These are phyloP conservation scores for Vitis hybrid DNA, from an alignment of 177 flowering plant species.

Conservation along the genomic window DNA sequence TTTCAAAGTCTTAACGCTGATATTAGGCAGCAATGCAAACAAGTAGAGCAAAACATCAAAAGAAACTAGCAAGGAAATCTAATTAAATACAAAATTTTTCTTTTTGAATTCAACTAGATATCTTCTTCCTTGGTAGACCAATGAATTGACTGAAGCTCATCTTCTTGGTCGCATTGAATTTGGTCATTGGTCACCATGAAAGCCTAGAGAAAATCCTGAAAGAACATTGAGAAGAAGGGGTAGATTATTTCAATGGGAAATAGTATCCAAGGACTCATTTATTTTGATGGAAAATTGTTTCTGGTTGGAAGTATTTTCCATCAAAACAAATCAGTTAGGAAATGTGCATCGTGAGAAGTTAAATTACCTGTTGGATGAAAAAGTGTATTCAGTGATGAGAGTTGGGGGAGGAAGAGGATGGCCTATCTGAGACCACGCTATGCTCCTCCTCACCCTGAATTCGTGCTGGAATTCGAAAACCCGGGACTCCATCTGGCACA, in stretches of 20 bases:
- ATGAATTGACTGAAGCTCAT: conserved; percentile 2
- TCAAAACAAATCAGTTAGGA: neutral
- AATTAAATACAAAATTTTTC: neutral
- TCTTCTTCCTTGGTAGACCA: conserved; percentile 1
- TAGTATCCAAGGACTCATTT: no score
- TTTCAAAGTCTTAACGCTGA: neutral
- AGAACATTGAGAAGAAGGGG: neutral
- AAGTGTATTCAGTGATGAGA: conserved; percentile 16
- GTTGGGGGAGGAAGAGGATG: conserved; percentile 23
- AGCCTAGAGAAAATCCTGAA: neutral
- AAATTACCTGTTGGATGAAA: neutral
- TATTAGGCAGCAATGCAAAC: neutral
- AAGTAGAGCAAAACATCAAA: neutral
- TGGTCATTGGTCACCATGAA: neutral
- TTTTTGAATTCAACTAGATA: neutral
- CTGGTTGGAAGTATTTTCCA: neutral
- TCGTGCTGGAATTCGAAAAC: conserved; percentile 22
- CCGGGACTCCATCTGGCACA: conserved; percentile 17
- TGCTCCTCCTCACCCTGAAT: conserved; percentile 23
- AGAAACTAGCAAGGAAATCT: conserved; percentile 6
- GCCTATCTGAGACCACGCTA: conserved; percentile 11
- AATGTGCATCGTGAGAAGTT: neutral
- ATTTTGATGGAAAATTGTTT: neutral
- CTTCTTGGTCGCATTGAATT: neutral
- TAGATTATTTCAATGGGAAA: neutral